Conservation (phyloP, 2,329 filamentous ascomycete species). For the Xylaria hypoxylon region DNA sequence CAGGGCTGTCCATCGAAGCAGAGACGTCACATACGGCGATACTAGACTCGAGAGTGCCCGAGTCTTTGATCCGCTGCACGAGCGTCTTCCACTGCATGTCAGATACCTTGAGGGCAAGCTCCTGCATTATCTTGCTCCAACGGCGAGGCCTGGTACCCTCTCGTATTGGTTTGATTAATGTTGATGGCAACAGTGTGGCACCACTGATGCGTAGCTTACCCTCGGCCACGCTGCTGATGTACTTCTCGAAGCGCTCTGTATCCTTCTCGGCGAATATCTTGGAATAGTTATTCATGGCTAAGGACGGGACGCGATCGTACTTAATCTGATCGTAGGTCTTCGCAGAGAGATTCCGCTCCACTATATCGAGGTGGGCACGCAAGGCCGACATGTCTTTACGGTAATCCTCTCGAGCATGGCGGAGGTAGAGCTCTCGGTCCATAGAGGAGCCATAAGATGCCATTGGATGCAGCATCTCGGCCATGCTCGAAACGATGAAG, state of each 20-base stretch:
- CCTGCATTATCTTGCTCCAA: constrained; percentile 25
- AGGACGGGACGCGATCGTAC: constrained; percentile 67
- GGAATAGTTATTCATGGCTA: constrained; percentile 67
- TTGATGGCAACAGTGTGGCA: constrained; percentile 65
- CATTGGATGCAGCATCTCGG: constrained; percentile 63
- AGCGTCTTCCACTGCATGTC: constrained; percentile 68
- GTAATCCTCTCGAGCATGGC: constrained; percentile 65
- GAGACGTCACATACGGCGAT: constrained; percentile 71
- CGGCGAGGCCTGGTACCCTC: not conserved
- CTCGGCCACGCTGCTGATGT: constrained; percentile 60
- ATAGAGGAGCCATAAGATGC: constrained; percentile 19
- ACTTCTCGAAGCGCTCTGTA: constrained; percentile 60
- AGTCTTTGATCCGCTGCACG: constrained; percentile 68
- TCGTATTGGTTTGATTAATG: constrained; percentile 54
- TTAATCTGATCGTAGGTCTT: constrained; percentile 62
- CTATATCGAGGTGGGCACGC: constrained; percentile 63
- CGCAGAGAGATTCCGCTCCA: constrained; percentile 64
- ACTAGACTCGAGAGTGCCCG: constrained; percentile 62
- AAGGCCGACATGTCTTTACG: constrained; percentile 64
- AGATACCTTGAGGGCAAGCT: constrained; percentile 54
- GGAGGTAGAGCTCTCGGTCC: constrained; percentile 63
- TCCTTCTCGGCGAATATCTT: constrained; percentile 64
- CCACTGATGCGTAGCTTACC: constrained; percentile 66
- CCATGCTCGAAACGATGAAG: constrained; percentile 66
- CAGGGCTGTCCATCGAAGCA: constrained; percentile 60